Evolutionary conservation across 352 stramenopile genomes (phyloP), one percentile per base, ranked within the genome.

Genomic region (Phytophthora quininea): DNA sequence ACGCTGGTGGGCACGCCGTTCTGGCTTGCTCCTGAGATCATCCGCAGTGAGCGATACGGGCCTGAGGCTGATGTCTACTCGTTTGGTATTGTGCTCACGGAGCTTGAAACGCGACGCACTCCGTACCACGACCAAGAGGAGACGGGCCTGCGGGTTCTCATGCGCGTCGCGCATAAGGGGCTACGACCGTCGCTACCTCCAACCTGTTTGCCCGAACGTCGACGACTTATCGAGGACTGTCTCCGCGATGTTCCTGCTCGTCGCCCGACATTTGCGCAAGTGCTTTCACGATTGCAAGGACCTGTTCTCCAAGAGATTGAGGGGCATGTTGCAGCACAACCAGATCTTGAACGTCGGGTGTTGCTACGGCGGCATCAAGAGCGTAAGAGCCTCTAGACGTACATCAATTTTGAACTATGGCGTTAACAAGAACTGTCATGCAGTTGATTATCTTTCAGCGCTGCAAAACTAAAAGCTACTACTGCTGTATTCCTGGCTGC

Each of bases 21-120:
- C 52, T 96, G 89, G 89, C 79, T 96, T 33, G 89, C 89, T 9
- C 89, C 89, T 1, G 89, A 96, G 71, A 92, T 96, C 52, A 96
- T 96, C 53, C 86, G 89, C 19, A 95, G 89, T 48, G 89, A 96
- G 55, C 78, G 79, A 2, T 96, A 96, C 62, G 88, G 86, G 1
- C 79, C 85, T 1, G 77, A 80, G 7, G 89, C 89, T 24, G 89
- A 96, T 46, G 80, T 96, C n/a, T 96, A 93, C 63, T 96, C 89
- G 38, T 96, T 96, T 40, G 89, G 87, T 19, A 96, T 96, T 43
- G 88, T 96, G 54, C 74, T 96, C 15, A 96, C 89, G 0, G 87
- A 95, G 55, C 82, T 96, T 24, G 87, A 96, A 62, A 92, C 89
- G 3, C 84, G 88, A 30, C 76, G 84, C 31, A 95, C 86, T 51